Base-by-base conservation (phyloP, 2,329 filamentous ascomycete genomes). In the Pseudofabraea citricarpa region DNA sequence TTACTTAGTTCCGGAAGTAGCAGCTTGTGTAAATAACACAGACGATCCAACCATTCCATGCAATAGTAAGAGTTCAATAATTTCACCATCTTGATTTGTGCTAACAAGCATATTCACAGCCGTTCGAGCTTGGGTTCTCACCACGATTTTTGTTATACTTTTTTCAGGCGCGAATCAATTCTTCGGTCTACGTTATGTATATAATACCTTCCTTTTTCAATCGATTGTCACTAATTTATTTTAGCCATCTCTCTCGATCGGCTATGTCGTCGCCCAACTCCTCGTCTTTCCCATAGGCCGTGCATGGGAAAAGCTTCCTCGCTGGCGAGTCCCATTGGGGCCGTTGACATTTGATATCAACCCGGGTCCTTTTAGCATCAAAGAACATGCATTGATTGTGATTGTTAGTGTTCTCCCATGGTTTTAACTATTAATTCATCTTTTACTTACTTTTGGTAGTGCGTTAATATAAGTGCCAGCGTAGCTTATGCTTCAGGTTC, bases 331-430 rank as follows among this genome's bases (percentile, higher is more conserved):
- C 4, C 46, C 46, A 10, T 23, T 51, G 13, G 47, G 49, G 65
- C 54, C 41, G 77, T 80, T 70, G 5, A 63, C 55, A 15, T 79
- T 73, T 69, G 70, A 68, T 24, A 62, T 83, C 19, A 84, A 83
- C 43, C 79, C 81, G 0, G 79, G 80, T 0, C 79, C 80, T 0
- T 84, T 84, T 62, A 84, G 81, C 54, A 71, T 81, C 58, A 85
- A 85, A 61, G 81, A 84, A 56, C 81, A 84, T 57, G 64, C 77
- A 35, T 74, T 84, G 48, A 81, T 84, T 42, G 75, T 79, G n/a
- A 75, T 83, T 1, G 79, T 80, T 0, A 78, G 79, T 0, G 83
- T 83, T 62, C 83, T 79, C 54, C 70, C 80, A 58, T 83, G 83
- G 60, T 79, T 83, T 55, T 79, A 82, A 56, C 64, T n/a, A n/a